A percentile compares a stretch with the other conserved stretches of the same genome.
phyloP scores from a whole-genome alignment of 768 basidiomycete species.

The Pleurotus salmoneostramineus region DNA sequence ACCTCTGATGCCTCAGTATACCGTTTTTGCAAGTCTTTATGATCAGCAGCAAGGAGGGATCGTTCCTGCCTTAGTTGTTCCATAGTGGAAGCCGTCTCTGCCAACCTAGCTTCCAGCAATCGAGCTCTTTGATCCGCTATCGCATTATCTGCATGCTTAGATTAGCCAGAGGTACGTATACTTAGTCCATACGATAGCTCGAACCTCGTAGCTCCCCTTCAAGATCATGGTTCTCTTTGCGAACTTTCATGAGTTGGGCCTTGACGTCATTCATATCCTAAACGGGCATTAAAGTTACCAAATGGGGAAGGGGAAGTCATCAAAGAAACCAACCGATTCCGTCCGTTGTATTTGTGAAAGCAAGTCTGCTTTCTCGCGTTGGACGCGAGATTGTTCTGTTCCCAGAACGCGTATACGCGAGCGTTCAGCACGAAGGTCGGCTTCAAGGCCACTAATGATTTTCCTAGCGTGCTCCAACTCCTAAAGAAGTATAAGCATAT shows the following conservation, averaged over 20 bases:
- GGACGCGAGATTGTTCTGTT: conserved; percentile 57
- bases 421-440: conserved; percentile 68
- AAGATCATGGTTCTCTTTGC: conserved; percentile 69
- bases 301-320: not conserved
- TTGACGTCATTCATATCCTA: conserved; percentile 82
- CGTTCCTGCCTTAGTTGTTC: conserved; percentile 78
- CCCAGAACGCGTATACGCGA: conserved; percentile 57
- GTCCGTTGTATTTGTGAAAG: conserved; percentile 63
- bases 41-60: conserved; percentile 60
- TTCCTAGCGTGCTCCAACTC: conserved; percentile 68
- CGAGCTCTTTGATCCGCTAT: conserved; percentile 74
- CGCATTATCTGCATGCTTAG: conserved; percentile 43
- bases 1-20: conserved; percentile 70
- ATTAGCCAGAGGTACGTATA: conserved; percentile 1
- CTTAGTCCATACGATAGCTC: conserved; percentile 12
- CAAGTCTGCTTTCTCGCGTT: conserved; percentile 64
- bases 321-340: conserved; percentile 49
- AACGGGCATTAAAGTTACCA: conserved; percentile 6
- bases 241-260: conserved; percentile 60
- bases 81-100: conserved; percentile 67
- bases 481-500: conserved; percentile 29
- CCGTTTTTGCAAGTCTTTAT: conserved; percentile 68
- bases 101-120: conserved; percentile 59
- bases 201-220: conserved; percentile 71
- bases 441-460: conserved; percentile 66